A percentile compares a stretch with the other conserved stretches of the same genome.
Evolutionary conservation across 2,329 filamentous ascomycete species (phyloP).

Genomic region (Trichoderma endophyticum): DNA sequence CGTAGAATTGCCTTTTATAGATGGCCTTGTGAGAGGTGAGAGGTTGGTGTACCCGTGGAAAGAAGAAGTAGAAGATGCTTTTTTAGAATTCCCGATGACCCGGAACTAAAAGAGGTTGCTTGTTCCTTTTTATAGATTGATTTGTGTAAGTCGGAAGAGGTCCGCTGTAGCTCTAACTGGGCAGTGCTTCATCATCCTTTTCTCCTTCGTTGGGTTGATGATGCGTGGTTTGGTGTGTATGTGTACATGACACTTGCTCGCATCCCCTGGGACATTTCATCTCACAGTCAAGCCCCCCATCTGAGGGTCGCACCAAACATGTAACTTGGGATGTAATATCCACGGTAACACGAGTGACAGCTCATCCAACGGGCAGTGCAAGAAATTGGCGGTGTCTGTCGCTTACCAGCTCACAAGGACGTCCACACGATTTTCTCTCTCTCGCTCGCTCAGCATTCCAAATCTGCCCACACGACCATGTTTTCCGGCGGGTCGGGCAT

Average conservation of each 20-base stretch:
- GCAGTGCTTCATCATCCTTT: neutral
- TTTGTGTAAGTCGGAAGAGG: neutral
- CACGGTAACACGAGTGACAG: conserved; percentile 2
- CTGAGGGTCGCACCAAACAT: neutral
- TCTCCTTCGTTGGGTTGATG: neutral
- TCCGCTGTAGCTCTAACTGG: neutral
- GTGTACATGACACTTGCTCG: neutral
- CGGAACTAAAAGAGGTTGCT: neutral
- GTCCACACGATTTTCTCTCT: neutral
- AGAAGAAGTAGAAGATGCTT: neutral
- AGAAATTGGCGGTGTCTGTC: neutral
- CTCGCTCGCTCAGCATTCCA: conserved; percentile 25
- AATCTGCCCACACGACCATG: conserved; percentile 48
- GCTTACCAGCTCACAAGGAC: neutral
- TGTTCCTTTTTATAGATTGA: conserved; percentile 10
- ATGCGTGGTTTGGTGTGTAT: neutral
- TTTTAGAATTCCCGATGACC: neutral
- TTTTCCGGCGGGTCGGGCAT: conserved; percentile 40
- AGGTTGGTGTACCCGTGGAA: neutral
- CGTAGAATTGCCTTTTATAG: conserved; percentile 1
- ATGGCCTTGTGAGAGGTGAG: conserved; percentile 11
- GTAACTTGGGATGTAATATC: neutral
- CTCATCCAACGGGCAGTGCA: conserved; percentile 2
- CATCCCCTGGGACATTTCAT: neutral
- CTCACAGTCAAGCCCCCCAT: neutral